phyloP scores from a whole-genome alignment of 108 stramenopile species.

The Seminavis robusta region DNA sequence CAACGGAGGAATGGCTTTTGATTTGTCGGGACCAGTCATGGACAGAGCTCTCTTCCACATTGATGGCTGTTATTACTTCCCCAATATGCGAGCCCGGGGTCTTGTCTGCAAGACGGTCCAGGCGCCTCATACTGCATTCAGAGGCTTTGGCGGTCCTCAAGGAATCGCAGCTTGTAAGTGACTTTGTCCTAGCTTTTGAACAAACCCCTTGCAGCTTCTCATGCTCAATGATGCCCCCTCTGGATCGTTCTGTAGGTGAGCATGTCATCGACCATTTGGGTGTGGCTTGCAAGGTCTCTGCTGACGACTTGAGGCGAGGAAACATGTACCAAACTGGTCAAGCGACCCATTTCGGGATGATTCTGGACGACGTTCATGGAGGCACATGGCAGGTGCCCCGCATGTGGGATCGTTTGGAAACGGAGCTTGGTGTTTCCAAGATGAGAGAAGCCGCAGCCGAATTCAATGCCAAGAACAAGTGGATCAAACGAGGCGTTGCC shows the following conservation, averaged over 20 bases:
- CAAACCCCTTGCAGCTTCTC: no score
- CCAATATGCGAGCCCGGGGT: constrained; percentile 72
- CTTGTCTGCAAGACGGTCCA: constrained; percentile 88
- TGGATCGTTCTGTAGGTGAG: constrained; percentile 33
- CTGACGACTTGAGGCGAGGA: constrained; percentile 53
- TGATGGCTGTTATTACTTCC: constrained; percentile 88
- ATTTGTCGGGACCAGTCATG: constrained; percentile 86
- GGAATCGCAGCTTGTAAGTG: constrained; percentile 6
- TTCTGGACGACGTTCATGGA: constrained; percentile 43
- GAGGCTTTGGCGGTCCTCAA: constrained; percentile 93
- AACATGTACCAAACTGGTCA: constrained; percentile 85
- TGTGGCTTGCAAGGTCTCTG: constrained; percentile 44
- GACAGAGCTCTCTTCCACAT: constrained; percentile 91
- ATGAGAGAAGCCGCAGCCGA: constrained; percentile 56
- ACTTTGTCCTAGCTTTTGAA: no score
- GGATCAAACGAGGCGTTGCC: constrained; percentile 81
- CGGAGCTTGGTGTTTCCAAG: constrained; percentile 51
- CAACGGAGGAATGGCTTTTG: constrained; percentile 87
- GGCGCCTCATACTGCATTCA: constrained; percentile 90
- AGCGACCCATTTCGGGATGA: constrained; percentile 83
- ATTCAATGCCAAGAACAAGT: constrained; percentile 84
- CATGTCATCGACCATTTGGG: constrained; percentile 93
- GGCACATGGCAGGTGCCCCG: constrained; percentile 87
- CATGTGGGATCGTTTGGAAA: constrained; percentile 69
- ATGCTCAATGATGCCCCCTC: constrained; percentile 12